A percentile compares a stretch with the other conserved stretches of the same genome.
These are phyloP conservation scores for Thoreauomyces humboldtii DNA, from an alignment of 192 early-diverging fungal genomes.

Conservation along the genomic window DNA sequence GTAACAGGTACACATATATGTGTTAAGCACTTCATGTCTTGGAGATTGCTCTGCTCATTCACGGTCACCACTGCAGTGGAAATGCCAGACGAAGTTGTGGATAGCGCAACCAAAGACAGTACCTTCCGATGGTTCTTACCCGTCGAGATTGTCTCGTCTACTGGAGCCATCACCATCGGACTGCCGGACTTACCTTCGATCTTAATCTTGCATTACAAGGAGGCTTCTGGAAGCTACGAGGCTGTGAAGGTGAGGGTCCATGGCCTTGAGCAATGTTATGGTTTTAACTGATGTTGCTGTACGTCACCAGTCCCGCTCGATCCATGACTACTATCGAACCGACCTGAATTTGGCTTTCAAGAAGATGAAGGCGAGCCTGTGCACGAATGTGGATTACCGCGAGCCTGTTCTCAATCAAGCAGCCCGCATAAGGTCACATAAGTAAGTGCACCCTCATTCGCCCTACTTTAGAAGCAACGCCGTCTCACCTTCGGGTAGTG, in stretches of 20 bases:
- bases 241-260: slow-evolving; percentile 27
- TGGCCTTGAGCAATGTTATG: too few relatives aligned
- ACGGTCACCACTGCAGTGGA: background rate
- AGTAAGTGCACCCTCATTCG: too few relatives aligned
- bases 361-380: slow-evolving; percentile 53
- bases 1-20: too few relatives aligned
- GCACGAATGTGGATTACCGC: slow-evolving; percentile 64
- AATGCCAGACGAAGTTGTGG: slow-evolving; percentile 1
- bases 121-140: slow-evolving; percentile 63
- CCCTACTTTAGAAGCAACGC: too few relatives aligned
- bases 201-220: slow-evolving; percentile 56
- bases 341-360: slow-evolving; percentile 50
- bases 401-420: slow-evolving; percentile 48
- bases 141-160: slow-evolving; percentile 59
- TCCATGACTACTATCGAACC: slow-evolving; percentile 58
- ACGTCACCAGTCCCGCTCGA: slow-evolving; percentile 47
- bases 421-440: slow-evolving; percentile 32
- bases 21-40: too few relatives aligned
- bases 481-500: slow-evolving; percentile 21
- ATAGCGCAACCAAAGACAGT: slow-evolving; percentile 25
- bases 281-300: background rate
- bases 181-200: slow-evolving; percentile 64
- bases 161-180: slow-evolving; percentile 70
- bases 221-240: slow-evolving; percentile 56
- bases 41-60: too few relatives aligned